Conservation (phyloP, 306 rosid species). For the Argentina anserina region DNA sequence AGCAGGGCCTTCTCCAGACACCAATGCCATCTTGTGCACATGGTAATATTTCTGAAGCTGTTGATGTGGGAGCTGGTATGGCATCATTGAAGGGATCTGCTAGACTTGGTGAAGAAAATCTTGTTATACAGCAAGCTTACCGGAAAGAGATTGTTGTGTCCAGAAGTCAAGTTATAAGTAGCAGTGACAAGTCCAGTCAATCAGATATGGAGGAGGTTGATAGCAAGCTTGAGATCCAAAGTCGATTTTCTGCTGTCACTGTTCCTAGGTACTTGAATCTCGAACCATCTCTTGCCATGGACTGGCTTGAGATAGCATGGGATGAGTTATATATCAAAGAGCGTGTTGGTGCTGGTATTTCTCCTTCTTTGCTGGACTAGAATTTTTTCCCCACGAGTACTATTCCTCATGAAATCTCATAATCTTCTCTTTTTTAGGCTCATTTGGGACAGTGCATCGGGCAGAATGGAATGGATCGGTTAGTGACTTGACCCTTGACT, state of each 20-base stretch:
- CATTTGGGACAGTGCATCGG: conserved; percentile 94
- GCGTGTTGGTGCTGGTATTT: conserved; percentile 92
- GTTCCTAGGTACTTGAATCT: conserved; percentile 66
- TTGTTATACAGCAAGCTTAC: conserved; percentile 37
- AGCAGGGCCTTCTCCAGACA: conserved; percentile 38
- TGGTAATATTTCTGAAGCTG: conserved; percentile 41
- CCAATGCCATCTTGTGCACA: conserved; percentile 40
- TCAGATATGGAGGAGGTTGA: conserved; percentile 40
- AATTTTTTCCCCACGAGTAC: not conserved
- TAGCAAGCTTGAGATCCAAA: conserved; percentile 37
- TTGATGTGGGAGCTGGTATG: conserved; percentile 29
- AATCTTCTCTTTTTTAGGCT: conserved; percentile 48
- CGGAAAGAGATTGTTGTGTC: conserved; percentile 30
- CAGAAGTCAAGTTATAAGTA: conserved; percentile 39
- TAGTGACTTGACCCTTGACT: conserved; percentile 27
- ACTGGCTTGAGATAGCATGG: conserved; percentile 99
- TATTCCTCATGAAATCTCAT: conserved; percentile 9
- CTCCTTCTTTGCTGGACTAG: conserved; percentile 7
- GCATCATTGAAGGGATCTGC: conserved; percentile 33
- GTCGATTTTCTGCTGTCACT: conserved; percentile 34
- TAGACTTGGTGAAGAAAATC: conserved; percentile 30
- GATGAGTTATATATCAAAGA: conserved; percentile 81
- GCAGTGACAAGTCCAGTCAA: conserved; percentile 38
- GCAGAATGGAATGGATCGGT: conserved; percentile 99
- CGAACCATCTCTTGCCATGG: conserved; percentile 98